Conservation (phyloP, 1,139 yeast genomes). For the Yamadazyma mexicana region DNA sequence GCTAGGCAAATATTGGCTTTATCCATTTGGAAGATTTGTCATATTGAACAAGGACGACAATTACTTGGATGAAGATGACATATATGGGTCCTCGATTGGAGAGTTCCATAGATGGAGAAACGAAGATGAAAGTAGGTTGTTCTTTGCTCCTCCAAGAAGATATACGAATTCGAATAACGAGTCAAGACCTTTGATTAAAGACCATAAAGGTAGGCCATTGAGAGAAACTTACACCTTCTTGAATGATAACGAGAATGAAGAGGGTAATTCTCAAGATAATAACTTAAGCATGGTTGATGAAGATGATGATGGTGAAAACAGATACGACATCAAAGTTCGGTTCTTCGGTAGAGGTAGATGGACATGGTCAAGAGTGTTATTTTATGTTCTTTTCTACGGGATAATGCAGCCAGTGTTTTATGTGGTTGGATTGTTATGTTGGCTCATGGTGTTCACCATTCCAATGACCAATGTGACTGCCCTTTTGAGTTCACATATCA, state of each 20-base stretch:
- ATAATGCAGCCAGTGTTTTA: slow-evolving; percentile 68
- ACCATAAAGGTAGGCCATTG: slow-evolving; percentile 45
- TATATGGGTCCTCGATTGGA: slow-evolving; percentile 81
- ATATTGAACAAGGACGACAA: slow-evolving; percentile 75
- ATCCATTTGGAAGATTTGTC: slow-evolving; percentile 91
- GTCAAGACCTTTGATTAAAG: slow-evolving; percentile 41
- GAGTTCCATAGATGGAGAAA: slow-evolving; percentile 91
- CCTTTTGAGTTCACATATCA: slow-evolving; percentile 66
- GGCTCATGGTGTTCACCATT: slow-evolving; percentile 85
- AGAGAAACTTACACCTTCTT: slow-evolving; percentile 40
- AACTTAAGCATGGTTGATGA: slow-evolving; percentile 12
- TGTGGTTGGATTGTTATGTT: slow-evolving; percentile 59
- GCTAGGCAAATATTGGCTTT: slow-evolving; percentile 68
- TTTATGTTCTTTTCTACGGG: slow-evolving; percentile 71
- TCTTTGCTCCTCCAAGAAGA: slow-evolving; percentile 66
- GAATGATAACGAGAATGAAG: slow-evolving; percentile 19
- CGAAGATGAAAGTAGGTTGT: slow-evolving; percentile 68
- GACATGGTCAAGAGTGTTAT: slow-evolving; percentile 80
- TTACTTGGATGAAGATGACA: slow-evolving; percentile 82
- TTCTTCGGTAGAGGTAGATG: slow-evolving; percentile 92
- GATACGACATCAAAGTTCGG: slow-evolving; percentile 50
- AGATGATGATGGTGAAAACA: slow-evolving; percentile 32
- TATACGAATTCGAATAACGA: slow-evolving; percentile 35
- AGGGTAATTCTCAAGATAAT: slow-evolving; percentile 20
- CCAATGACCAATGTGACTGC: slow-evolving; percentile 83